These are phyloP conservation scores for Globisporangium uncinulatum DNA, from an alignment of 352 stramenopile genomes.

Conservation along the genomic window DNA sequence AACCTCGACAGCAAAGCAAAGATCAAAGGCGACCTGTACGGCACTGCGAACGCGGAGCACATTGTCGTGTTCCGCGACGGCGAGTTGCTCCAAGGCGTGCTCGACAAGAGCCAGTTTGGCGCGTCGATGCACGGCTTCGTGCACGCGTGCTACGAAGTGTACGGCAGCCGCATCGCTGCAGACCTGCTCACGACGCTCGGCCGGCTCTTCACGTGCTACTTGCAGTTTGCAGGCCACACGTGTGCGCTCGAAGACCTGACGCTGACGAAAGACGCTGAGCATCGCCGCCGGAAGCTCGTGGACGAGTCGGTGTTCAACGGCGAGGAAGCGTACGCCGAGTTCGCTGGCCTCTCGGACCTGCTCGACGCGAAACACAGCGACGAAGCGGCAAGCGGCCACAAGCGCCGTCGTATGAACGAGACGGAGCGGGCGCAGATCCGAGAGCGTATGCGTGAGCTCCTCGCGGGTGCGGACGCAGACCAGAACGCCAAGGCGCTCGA, in stretches of 20 bases:
- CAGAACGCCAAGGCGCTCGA: slow-evolving; percentile 79
- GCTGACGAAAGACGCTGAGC: slow-evolving; percentile 92
- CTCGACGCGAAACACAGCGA: slow-evolving; percentile 52
- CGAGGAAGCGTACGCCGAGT: slow-evolving; percentile 84
- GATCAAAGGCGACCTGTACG: slow-evolving; percentile 94
- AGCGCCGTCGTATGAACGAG: slow-evolving; percentile 86
- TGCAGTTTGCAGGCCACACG: slow-evolving; percentile 98
- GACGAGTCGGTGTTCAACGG: slow-evolving; percentile 69
- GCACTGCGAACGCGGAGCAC: slow-evolving; percentile 93
- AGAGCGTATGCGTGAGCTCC: slow-evolving; percentile 67
- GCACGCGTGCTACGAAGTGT: slow-evolving; percentile 95
- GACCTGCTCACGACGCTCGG: slow-evolving; percentile 80
- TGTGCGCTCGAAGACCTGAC: slow-evolving; percentile 99
- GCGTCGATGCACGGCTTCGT: slow-evolving; percentile 97
- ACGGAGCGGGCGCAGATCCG: slow-evolving; percentile 62
- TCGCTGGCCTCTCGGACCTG: slow-evolving; percentile 68
- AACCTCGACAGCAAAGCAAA: slow-evolving; percentile 95
- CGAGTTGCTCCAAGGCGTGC: slow-evolving; percentile 94
- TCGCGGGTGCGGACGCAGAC: slow-evolving; percentile 62
- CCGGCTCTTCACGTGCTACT: slow-evolving; percentile 96
- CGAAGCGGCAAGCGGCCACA: slow-evolving; percentile 31
- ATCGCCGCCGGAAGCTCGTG: slow-evolving; percentile 88
- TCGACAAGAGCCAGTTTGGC: slow-evolving; percentile 99
- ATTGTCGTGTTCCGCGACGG: slow-evolving; percentile 95
- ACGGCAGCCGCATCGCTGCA: slow-evolving; percentile 74